These are phyloP conservation scores for Brettanomyces bruxellensis DNA, from an alignment of 805 yeast species.

Conservation along the genomic window DNA sequence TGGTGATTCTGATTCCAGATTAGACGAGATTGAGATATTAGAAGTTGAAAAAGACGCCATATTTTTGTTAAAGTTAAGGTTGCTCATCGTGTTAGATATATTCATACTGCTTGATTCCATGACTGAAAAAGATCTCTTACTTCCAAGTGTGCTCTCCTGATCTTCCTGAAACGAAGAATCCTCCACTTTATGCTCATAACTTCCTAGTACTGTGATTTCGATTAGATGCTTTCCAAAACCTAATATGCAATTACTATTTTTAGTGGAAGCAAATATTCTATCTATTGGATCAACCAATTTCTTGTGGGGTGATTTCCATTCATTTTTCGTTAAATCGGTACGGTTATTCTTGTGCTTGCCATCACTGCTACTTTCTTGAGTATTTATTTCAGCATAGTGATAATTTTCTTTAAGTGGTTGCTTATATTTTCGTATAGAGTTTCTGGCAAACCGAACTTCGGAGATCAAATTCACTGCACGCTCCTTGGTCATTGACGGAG, in stretches of 20 bases:
- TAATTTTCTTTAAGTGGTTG: background rate
- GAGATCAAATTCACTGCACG: constrained; percentile 1
- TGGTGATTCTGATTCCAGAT: background rate
- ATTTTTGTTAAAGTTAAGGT: background rate
- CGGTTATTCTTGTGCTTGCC: too few relatives aligned
- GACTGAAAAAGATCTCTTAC: background rate
- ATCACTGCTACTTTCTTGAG: too few relatives aligned
- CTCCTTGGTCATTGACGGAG: background rate
- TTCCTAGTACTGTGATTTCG: background rate
- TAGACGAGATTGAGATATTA: background rate
- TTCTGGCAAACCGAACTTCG: constrained; percentile 6
- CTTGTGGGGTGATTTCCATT: background rate
- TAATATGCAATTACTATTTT: background rate
- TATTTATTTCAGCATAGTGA: too few relatives aligned
- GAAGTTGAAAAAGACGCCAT: background rate
- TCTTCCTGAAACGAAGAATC: background rate
- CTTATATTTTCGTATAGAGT: constrained; percentile 9
- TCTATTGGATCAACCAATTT: background rate
- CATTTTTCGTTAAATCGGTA: background rate
- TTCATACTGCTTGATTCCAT: background rate
- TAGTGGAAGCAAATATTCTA: background rate
- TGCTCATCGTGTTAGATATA: background rate
- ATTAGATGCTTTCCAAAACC: background rate
- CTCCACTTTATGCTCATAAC: constrained; percentile 5
- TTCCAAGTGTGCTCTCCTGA: background rate